A percentile compares a stretch with the other conserved stretches of the same genome.
phyloP scores from a whole-genome alignment of 176 grass and related monocot genomes.

The Phyllostachys edulis region DNA sequence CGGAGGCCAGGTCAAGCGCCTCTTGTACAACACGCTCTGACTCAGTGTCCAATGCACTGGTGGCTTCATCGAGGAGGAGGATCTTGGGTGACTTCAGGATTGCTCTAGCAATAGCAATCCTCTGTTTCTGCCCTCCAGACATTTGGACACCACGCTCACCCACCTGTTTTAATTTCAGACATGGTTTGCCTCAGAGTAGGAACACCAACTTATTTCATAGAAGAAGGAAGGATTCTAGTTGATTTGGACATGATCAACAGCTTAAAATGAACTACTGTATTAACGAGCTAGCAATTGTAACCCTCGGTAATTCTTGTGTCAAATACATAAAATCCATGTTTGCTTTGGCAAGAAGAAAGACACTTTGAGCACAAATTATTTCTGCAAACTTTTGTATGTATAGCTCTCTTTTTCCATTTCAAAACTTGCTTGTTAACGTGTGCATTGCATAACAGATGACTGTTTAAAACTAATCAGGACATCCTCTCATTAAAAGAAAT shows the following conservation, averaged over 20 bases:
- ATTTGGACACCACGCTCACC: constrained; percentile 92
- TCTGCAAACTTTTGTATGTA: background rate
- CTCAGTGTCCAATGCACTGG: constrained; percentile 87
- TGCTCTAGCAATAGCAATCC: constrained; percentile 94
- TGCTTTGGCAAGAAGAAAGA: constrained; percentile 5
- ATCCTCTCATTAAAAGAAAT: background rate
- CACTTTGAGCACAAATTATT: background rate
- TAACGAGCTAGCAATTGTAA: background rate
- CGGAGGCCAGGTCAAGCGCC: constrained; percentile 76
- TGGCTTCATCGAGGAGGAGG: constrained; percentile 93
- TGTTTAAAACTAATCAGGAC: background rate
- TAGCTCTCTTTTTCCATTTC: background rate
- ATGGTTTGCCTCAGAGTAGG: constrained; percentile 5
- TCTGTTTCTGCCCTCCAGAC: constrained; percentile 96
- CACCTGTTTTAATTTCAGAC: constrained; percentile 47
- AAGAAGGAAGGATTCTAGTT: background rate
- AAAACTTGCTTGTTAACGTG: background rate
- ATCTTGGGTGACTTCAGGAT: constrained; percentile 95
- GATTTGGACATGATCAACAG: background rate
- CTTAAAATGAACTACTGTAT: background rate
- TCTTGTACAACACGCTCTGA: constrained; percentile 86
- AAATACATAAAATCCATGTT: constrained; percentile 18
- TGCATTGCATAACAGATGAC: background rate
- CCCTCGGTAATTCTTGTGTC: background rate
- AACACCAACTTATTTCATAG: constrained; percentile 10